Conservation (phyloP, 768 basidiomycete genomes). For the Lactarius akahatsu region DNA sequence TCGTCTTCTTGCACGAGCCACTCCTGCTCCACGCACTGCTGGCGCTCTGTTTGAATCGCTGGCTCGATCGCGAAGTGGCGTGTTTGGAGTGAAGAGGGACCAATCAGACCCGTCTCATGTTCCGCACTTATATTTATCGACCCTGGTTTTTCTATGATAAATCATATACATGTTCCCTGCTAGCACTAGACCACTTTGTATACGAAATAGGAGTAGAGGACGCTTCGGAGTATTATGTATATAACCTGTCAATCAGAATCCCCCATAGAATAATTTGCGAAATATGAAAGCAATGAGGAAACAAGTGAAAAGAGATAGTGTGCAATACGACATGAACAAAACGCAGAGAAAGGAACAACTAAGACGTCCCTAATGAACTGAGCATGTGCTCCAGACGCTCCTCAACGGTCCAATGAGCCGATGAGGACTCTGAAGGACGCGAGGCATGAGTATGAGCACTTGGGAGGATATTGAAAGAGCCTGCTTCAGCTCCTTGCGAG, state of each 20-base stretch:
- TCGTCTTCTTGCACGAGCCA: slow-evolving; percentile 58
- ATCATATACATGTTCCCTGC: slow-evolving; percentile 12
- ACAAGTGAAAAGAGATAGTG: slow-evolving; percentile 17
- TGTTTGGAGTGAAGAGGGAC: slow-evolving; percentile 39
- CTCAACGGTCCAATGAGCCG: slow-evolving; percentile 68
- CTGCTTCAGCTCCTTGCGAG: slow-evolving; percentile 78
- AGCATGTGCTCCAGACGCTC: slow-evolving; percentile 77
- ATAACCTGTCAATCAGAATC: slow-evolving; percentile 16
- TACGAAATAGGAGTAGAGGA: slow-evolving; percentile 26
- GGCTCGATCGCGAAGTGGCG: slow-evolving; percentile 58
- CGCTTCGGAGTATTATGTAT: slow-evolving; percentile 17
- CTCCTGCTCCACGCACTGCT: slow-evolving; percentile 64
- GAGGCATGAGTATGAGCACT: slow-evolving; percentile 31
- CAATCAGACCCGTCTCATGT: not conserved
- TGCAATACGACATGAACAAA: slow-evolving; percentile 4
- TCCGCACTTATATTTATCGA: not conserved
- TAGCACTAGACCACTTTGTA: slow-evolving; percentile 14
- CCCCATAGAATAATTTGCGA: slow-evolving; percentile 10
- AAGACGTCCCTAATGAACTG: slow-evolving; percentile 37
- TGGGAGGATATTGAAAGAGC: slow-evolving; percentile 75
- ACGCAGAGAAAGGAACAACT: slow-evolving; percentile 32
- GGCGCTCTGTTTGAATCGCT: slow-evolving; percentile 69
- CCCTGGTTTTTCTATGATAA: not conserved
- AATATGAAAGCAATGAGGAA: slow-evolving; percentile 13
- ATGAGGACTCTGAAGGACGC: slow-evolving; percentile 52